These are phyloP conservation scores for Trichoderma breve DNA, from an alignment of 2,329 filamentous ascomycete genomes.

Conservation along the genomic window DNA sequence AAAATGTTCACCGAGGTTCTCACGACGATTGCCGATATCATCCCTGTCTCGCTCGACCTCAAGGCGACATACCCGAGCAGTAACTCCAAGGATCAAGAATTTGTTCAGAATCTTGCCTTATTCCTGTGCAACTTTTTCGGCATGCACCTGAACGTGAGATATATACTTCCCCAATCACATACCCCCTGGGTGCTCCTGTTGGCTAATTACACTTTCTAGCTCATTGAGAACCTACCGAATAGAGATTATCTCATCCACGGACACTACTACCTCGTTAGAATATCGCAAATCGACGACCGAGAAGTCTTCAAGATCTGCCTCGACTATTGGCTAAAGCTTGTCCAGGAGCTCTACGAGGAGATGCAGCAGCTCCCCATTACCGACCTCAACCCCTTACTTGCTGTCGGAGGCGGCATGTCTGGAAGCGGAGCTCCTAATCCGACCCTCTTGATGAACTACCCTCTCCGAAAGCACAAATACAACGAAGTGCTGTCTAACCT, in stretches of 20 bases:
- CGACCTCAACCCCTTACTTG: slow-evolving; percentile 85
- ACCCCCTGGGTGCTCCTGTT: neutral
- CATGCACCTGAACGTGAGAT: slow-evolving; percentile 74
- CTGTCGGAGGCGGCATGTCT: slow-evolving; percentile 68
- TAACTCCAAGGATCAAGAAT: slow-evolving; percentile 92
- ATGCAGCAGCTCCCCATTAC: slow-evolving; percentile 96
- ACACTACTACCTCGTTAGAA: slow-evolving; percentile 96
- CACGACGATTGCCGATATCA: slow-evolving; percentile 85
- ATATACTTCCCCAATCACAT: neutral
- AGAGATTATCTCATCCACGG: slow-evolving; percentile 91
- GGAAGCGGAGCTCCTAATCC: slow-evolving; percentile 85
- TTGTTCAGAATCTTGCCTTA: slow-evolving; percentile 92
- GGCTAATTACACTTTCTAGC: slow-evolving; percentile 42
- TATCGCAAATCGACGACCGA: slow-evolving; percentile 96
- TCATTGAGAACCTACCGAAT: slow-evolving; percentile 95
- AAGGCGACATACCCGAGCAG: slow-evolving; percentile 89
- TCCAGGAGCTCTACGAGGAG: slow-evolving; percentile 97
- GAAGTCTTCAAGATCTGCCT: slow-evolving; percentile 99
- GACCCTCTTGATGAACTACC: slow-evolving; percentile 80
- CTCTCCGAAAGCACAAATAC: slow-evolving; percentile 97
- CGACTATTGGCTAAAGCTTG: slow-evolving; percentile 98
- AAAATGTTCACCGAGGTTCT: slow-evolving; percentile 98
- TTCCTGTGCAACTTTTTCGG: slow-evolving; percentile 98
- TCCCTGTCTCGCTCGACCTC: slow-evolving; percentile 84
- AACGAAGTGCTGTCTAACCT: slow-evolving; percentile 90